Evolutionary conservation across 805 yeast genomes (phyloP), one percentile per base, ranked within the genome.

Genomic region (Barnettozyma siamensis): DNA sequence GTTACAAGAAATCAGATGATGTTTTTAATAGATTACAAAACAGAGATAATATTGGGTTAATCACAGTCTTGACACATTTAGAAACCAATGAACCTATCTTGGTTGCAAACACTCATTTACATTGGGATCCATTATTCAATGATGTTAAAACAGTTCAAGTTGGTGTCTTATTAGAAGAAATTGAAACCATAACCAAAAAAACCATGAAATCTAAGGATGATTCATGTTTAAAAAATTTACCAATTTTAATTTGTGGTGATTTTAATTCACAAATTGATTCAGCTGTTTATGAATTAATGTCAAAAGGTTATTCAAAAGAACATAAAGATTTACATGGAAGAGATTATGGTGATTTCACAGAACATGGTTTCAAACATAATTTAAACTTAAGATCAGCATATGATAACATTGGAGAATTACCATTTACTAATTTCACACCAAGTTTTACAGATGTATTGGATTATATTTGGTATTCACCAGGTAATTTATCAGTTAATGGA

Each of bases 111-210:
- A 91, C 98, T 0, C 99, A 93, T 71, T 76, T 93, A 61, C 97
- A 91, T 62, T 93, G 99, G 98, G 97, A 93, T 67, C 99, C 99
- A 4, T 87, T 85, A 37, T 86, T 81, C 58, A 87, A 87, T 59
- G 99, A 93, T 65, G 99, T 93, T 42, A 93, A 93, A 63, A 79
- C 97, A 3, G 83, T 93, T 66, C 99, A 93, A 68, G 93, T 86
- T 42, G 97, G 96, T 33, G 83, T 93, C 23, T 67, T 93, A 48
- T 66, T 93, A 54, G 97, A 91, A 54, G 96, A 93, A 63, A 64
- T 94, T 57, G 93, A 87, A 58, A 66, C 66, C 7, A 62, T 86
- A 36, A 65, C 80, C 33, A 78, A 76, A 55, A 47, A 44, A 37
- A 30, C 40, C 12, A 37, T 45, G 43, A 59, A 40, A 65, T 70